Percentiles rank a stretch among this genome's conserved stretches.
These are phyloP conservation scores for Lonicera japonica DNA, from an alignment of 129 eudicot genomes.

Conservation along the genomic window DNA sequence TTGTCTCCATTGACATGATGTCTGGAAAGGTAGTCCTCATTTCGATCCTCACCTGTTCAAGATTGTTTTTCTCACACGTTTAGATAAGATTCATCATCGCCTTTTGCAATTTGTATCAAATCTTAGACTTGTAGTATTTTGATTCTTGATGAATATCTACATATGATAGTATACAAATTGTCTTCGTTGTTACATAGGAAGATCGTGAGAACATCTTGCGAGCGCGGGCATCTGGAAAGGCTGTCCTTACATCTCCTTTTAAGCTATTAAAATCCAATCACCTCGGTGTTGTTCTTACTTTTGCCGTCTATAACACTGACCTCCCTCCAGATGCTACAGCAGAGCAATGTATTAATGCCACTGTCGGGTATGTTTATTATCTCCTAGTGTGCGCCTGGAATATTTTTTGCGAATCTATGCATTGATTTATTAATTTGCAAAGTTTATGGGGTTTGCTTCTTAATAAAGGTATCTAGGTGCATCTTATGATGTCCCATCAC, in stretches of 20 bases:
- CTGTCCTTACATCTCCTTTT: slow-evolving; percentile 86
- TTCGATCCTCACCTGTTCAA: not conserved
- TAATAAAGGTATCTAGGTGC: slow-evolving; percentile 74
- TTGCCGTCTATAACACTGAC: slow-evolving; percentile 64
- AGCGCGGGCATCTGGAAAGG: slow-evolving; percentile 92
- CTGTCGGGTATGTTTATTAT: slow-evolving; percentile 60
- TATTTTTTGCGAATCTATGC: too few relatives aligned
- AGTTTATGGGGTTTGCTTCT: slow-evolving; percentile 2
- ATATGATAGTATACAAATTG: not conserved
- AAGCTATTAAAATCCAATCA: slow-evolving; percentile 79
- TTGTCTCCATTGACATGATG: slow-evolving; percentile 94
- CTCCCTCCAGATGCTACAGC: slow-evolving; percentile 69
- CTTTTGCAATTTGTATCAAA: too few relatives aligned
- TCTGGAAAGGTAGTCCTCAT: slow-evolving; percentile 76
- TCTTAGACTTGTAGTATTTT: too few relatives aligned
- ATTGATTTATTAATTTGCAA: too few relatives aligned
- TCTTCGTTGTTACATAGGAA: slow-evolving; percentile 42
- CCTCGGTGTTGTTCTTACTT: slow-evolving; percentile 87
- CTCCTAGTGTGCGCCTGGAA: too few relatives aligned
- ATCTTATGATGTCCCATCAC: slow-evolving; percentile 77
- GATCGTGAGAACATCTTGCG: slow-evolving; percentile 92
- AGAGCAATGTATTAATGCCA: slow-evolving; percentile 67
- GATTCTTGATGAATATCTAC: too few relatives aligned
- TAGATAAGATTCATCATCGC: too few relatives aligned
- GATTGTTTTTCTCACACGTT: too few relatives aligned